These are phyloP conservation scores for Colletotrichum viniferum DNA, from an alignment of 2,329 filamentous ascomycete genomes.

Conservation along the genomic window DNA sequence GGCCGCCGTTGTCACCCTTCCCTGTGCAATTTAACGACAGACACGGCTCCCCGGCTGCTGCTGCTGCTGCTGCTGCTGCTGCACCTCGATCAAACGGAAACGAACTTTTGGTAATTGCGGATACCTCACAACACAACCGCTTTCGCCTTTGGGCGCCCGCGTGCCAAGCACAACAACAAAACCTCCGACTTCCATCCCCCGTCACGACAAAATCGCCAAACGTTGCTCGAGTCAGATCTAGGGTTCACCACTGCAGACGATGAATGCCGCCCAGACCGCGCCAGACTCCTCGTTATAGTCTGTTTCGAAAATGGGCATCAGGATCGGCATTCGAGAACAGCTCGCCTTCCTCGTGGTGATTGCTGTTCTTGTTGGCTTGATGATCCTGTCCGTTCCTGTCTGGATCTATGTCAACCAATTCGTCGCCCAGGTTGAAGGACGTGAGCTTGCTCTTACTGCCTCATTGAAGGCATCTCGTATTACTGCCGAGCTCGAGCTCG, in stretches of 20 bases:
- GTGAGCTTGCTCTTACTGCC: constrained; percentile 76
- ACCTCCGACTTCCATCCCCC: not conserved
- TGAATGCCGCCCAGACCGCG: constrained; percentile 12
- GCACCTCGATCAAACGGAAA: not conserved
- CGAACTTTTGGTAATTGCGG: not conserved
- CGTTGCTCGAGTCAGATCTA: not conserved
- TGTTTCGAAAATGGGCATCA: constrained; percentile 56
- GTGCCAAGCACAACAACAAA: constrained; percentile 4
- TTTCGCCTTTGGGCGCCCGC: not conserved
- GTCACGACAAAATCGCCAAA: not conserved
- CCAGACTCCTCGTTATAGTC: constrained; percentile 19
- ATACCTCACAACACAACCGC: not conserved
- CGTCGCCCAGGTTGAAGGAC: constrained; percentile 56
- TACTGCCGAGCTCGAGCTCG: constrained; percentile 76
- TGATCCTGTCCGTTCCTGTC: constrained; percentile 80
- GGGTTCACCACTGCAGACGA: constrained; percentile 12
- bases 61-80: not conserved
- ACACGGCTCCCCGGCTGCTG: not conserved
- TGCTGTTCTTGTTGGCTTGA: constrained; percentile 74
- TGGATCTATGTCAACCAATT: constrained; percentile 63
- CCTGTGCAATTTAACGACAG: not conserved
- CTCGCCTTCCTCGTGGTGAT: constrained; percentile 79
- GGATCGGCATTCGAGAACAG: constrained; percentile 87
- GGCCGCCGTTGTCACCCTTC: not conserved
- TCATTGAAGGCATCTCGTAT: constrained; percentile 87